phyloP scores from a whole-genome alignment of 768 basidiomycete species.

The Naematelia encephala region DNA sequence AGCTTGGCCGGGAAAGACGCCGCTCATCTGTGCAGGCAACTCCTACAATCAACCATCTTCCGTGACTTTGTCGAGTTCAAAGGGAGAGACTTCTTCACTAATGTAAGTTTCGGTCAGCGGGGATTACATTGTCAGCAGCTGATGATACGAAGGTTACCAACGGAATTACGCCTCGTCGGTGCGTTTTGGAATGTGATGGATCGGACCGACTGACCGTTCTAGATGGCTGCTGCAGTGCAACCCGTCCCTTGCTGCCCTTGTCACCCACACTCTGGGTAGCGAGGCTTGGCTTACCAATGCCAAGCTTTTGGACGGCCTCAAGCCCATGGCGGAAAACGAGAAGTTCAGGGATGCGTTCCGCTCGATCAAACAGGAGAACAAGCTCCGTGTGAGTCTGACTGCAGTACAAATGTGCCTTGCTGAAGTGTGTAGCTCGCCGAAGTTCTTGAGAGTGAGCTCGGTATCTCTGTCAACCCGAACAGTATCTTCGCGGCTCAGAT shows the following conservation, averaged over 20 bases:
- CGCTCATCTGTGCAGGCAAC: slow-evolving; percentile 60
- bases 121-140: not conserved
- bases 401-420: slow-evolving; percentile 36
- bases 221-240: slow-evolving; percentile 64
- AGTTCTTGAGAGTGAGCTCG: slow-evolving; percentile 44
- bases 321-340: slow-evolving; percentile 68
- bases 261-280: slow-evolving; percentile 75
- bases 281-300: slow-evolving; percentile 75
- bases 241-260: slow-evolving; percentile 76
- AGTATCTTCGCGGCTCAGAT: slow-evolving; percentile 51
- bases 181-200: slow-evolving; percentile 60
- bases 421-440: slow-evolving; percentile 29
- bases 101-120: slow-evolving; percentile 50
- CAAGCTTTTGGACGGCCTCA: slow-evolving; percentile 69
- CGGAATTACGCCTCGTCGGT: slow-evolving; percentile 87
- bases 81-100: slow-evolving; percentile 64
- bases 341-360: slow-evolving; percentile 76
- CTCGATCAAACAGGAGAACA: slow-evolving; percentile 82
- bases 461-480: slow-evolving; percentile 40
- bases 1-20: not conserved
- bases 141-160: slow-evolving; percentile 59
- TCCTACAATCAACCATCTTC: slow-evolving; percentile 64
- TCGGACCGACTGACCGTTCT: not conserved
- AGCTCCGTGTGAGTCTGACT: slow-evolving; percentile 70
- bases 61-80: slow-evolving; percentile 87